A percentile compares a stretch with the other conserved stretches of the same genome.
Conservation (phyloP, 495 filamentous ascomycete species). For the Aspergillus baeticus region DNA sequence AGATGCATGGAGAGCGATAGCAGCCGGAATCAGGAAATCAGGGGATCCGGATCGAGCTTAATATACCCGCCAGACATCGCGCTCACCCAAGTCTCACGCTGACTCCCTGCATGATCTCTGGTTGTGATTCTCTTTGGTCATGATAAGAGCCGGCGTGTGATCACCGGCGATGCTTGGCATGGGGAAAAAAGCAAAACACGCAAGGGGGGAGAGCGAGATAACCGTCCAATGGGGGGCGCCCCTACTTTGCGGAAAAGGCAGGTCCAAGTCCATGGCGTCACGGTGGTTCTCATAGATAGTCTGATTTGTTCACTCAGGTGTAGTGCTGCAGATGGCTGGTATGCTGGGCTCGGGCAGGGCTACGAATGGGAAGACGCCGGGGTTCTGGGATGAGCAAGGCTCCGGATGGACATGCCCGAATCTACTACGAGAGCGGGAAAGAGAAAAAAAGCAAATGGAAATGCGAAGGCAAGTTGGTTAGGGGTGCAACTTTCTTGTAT, state of each 20-base stretch:
- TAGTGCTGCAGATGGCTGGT: not conserved
- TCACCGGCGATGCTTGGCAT: slow-evolving; percentile 1
- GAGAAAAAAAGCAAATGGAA: too few species aligned
- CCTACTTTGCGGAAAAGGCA: not conserved
- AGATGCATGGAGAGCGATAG: slow-evolving; percentile 2
- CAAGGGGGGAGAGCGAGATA: not conserved
- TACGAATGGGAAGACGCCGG: slow-evolving; percentile 1
- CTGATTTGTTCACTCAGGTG: not conserved
- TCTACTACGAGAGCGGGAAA: not conserved
- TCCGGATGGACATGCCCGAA: slow-evolving; percentile 11
- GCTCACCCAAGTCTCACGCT: too few species aligned
- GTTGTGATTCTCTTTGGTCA: not conserved
- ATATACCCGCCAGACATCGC: too few species aligned
- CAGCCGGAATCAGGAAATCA: not conserved
- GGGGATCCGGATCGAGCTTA: not conserved
- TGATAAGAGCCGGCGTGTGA: slow-evolving; percentile 8
- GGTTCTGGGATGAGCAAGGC: not conserved
- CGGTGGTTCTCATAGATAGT: not conserved
- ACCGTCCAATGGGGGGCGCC: too few species aligned
- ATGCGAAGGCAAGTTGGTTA: too few species aligned
- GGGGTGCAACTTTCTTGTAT: too few species aligned
- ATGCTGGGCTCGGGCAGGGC: not conserved
- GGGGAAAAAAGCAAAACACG: not conserved
- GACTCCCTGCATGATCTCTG: not conserved
- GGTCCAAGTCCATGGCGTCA: slow-evolving; percentile 1